Conservation (phyloP, 805 yeast species). For the Candida corydali region DNA sequence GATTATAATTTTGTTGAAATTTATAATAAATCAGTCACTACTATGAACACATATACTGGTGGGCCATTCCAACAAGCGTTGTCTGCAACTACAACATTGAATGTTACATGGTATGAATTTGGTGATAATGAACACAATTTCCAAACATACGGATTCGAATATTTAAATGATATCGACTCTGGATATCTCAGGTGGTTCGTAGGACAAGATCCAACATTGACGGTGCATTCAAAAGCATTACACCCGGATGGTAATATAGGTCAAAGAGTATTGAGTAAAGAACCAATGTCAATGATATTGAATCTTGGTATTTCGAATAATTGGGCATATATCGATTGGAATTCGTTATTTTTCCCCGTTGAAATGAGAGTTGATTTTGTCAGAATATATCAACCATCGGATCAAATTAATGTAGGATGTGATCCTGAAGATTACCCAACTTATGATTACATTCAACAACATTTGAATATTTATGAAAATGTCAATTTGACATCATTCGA, state of each 20-base stretch:
- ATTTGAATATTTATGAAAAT: slow-evolving; percentile 64
- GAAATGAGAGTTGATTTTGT: slow-evolving; percentile 78
- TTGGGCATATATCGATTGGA: slow-evolving; percentile 96
- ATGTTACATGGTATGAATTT: slow-evolving; percentile 75
- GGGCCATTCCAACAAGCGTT: slow-evolving; percentile 94
- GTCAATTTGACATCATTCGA: slow-evolving; percentile 72
- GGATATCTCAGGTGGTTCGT: slow-evolving; percentile 88
- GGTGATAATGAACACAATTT: slow-evolving; percentile 47
- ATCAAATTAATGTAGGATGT: slow-evolving; percentile 61
- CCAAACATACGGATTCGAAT: slow-evolving; percentile 79
- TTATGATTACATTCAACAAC: slow-evolving; percentile 70
- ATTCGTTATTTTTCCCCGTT: slow-evolving; percentile 70
- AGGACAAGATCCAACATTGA: slow-evolving; percentile 74
- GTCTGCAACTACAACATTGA: slow-evolving; percentile 76
- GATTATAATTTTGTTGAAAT: slow-evolving; percentile 79
- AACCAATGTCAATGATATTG: slow-evolving; percentile 87
- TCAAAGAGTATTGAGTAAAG: slow-evolving; percentile 77
- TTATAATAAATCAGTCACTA: slow-evolving; percentile 61
- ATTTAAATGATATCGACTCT: slow-evolving; percentile 50
- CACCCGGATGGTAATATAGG: slow-evolving; percentile 90
- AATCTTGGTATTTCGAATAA: slow-evolving; percentile 87
- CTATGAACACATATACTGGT: slow-evolving; percentile 86
- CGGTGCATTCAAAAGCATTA: slow-evolving; percentile 68
- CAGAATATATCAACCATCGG: slow-evolving; percentile 84
- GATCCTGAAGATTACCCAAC: slow-evolving; percentile 89